Conservation (phyloP, 495 filamentous ascomycete species). For the Aspergillus funiculosus region DNA sequence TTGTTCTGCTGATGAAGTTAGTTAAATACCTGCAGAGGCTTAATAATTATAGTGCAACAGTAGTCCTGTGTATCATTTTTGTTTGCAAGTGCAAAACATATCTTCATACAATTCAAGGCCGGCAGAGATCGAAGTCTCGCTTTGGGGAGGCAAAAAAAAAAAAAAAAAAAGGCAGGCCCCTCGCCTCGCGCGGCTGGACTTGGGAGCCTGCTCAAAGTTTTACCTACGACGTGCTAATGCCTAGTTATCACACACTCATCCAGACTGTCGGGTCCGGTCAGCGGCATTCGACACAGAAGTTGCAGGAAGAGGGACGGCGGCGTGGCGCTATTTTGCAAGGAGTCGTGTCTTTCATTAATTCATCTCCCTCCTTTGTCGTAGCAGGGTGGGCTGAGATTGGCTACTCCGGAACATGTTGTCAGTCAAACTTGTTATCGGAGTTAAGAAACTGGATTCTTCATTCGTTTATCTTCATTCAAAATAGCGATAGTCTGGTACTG, state of each 20-base stretch:
- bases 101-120: too few species aligned
- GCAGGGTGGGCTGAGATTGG: conserved; percentile 4
- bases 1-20: conserved; percentile 8
- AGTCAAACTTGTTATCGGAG: too few species aligned
- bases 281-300: conserved; percentile 16
- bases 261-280: conserved; percentile 26
- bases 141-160: neutral
- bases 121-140: neutral
- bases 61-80: neutral
- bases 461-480: neutral
- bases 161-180: conserved; percentile 5
- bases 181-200: conserved; percentile 15
- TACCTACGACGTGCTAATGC: conserved; percentile 20
- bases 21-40: conserved; percentile 5
- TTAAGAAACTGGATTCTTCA: neutral
- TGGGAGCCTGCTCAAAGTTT: conserved; percentile 15
- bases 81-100: too few species aligned
- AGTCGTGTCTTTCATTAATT: conserved; percentile 12
- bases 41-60: neutral
- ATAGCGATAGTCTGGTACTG: too few species aligned
- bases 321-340: conserved; percentile 6
- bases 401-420: too few species aligned
- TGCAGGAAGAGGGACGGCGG: conserved; percentile 18
- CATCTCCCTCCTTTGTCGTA: conserved; percentile 2
- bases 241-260: conserved; percentile 23